A percentile compares a stretch with the other conserved stretches of the same genome.
phyloP scores from a whole-genome alignment of 768 basidiomycete genomes.

The Boletus sp. region DNA sequence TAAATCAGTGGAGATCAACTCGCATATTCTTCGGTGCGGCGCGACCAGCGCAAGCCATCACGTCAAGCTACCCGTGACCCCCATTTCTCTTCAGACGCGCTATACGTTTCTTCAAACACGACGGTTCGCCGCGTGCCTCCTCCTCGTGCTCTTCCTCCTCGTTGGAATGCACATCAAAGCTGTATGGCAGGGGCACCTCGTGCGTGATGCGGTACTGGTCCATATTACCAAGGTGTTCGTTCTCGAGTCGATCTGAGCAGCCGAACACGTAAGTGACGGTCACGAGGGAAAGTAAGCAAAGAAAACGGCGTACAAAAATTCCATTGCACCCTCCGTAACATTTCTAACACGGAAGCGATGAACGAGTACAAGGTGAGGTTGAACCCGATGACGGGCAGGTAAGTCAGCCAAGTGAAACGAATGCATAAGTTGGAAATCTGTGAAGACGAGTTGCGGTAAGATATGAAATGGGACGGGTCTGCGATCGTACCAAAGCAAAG shows the following conservation, averaged over 20 bases:
- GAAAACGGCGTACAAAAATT: conserved; percentile 67
- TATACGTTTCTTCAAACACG: neutral
- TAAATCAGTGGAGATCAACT: neutral
- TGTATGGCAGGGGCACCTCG: conserved; percentile 80
- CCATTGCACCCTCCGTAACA: conserved; percentile 84
- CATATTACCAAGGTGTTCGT: conserved; percentile 91
- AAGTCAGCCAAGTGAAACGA: conserved; percentile 81
- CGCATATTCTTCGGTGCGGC: neutral
- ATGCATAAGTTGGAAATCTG: conserved; percentile 72
- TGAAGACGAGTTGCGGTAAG: neutral
- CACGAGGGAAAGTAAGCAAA: neutral
- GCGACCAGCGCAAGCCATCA: neutral
- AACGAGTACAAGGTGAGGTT: conserved; percentile 59
- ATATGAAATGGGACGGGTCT: neutral
- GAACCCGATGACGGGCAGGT: conserved; percentile 49
- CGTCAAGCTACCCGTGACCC: conserved; percentile 1
- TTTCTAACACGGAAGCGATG: conserved; percentile 68
- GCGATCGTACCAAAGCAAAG: conserved; percentile 61
- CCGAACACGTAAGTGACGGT: neutral
- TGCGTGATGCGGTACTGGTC: conserved; percentile 91
- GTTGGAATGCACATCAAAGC: conserved; percentile 46
- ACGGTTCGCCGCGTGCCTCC: neutral
- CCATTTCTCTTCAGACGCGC: neutral
- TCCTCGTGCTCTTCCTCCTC: conserved; percentile 46
- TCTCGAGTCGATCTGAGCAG: conserved; percentile 71